Percentiles rank a stretch among this genome's conserved stretches.
Evolutionary conservation across 768 basidiomycete genomes (phyloP).

Genomic region (Daedalea quercina): DNA sequence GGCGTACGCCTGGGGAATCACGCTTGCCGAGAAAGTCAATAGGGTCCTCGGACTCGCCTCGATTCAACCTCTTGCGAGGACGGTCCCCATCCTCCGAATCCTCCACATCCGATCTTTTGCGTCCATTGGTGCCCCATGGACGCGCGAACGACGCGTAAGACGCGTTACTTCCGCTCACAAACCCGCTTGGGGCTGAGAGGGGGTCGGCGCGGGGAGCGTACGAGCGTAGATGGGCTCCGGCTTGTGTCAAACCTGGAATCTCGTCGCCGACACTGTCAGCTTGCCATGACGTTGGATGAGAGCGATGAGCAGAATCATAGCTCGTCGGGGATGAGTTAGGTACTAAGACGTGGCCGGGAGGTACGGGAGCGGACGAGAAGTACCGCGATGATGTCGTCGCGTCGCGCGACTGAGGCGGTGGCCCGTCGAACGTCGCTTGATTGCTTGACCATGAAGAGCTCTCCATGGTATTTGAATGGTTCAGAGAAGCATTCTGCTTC

Average conservation of each 20-base stretch:
- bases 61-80: slow-evolving; percentile 66
- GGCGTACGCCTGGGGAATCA: slow-evolving; percentile 54
- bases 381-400: slow-evolving; percentile 60
- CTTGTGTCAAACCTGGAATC: slow-evolving; percentile 32
- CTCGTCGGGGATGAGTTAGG: slow-evolving; percentile 67
- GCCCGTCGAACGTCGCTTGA: slow-evolving; percentile 21
- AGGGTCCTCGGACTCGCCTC: slow-evolving; percentile 35
- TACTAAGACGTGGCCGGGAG: slow-evolving; percentile 57
- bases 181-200: slow-evolving; percentile 53
- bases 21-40: slow-evolving; percentile 34
- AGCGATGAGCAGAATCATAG: slow-evolving; percentile 31
- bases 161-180: slow-evolving; percentile 35
- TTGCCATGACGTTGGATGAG: slow-evolving; percentile 32
- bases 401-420: slow-evolving; percentile 69
- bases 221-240: slow-evolving; percentile 31
- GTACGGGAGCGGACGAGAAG: slow-evolving; percentile 42
- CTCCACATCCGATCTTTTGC: slow-evolving; percentile 33
- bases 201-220: slow-evolving; percentile 34
- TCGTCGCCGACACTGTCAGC: slow-evolving; percentile 35
- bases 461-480: slow-evolving; percentile 16
- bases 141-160: slow-evolving; percentile 52
- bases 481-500: slow-evolving; percentile 18
- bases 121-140: slow-evolving; percentile 30
- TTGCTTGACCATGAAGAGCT: slow-evolving; percentile 13
- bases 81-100: slow-evolving; percentile 46